These are phyloP conservation scores for Papilionanthe hybrid DNA, from an alignment of 116 monocot genomes.

Conservation along the genomic window DNA sequence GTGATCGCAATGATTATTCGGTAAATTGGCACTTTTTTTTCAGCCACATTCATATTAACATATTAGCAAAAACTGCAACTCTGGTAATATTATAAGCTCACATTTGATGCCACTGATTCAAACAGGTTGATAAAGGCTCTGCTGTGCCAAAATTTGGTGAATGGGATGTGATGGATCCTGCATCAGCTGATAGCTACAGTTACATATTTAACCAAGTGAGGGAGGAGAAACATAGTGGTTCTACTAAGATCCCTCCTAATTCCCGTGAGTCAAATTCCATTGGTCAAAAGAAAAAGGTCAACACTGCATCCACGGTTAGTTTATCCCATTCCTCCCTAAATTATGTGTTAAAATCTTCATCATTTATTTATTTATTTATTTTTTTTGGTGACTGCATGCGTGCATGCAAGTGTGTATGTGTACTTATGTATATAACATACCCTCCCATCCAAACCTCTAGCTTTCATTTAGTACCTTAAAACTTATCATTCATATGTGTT, in stretches of 20 bases:
- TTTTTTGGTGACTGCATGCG: no score
- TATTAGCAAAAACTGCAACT: background rate
- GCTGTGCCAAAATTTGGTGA: constrained; percentile 72
- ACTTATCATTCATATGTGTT: no score
- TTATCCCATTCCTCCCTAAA: background rate
- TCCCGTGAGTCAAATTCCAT: constrained; percentile 10
- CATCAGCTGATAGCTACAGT: constrained; percentile 61
- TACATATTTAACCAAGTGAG: constrained; percentile 59
- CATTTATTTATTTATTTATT: no score
- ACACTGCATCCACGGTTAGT: constrained; percentile 21
- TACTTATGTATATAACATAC: no score
- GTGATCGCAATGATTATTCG: constrained; percentile 22
- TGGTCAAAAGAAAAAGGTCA: constrained; percentile 9
- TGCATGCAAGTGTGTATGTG: no score
- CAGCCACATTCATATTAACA: background rate
- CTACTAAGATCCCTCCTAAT: constrained; percentile 22
- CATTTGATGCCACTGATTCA: background rate
- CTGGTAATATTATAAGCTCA: background rate
- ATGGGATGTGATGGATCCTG: constrained; percentile 61
- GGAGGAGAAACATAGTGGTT: constrained; percentile 49
- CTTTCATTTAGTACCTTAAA: no score
- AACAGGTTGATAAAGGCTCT: constrained; percentile 46
- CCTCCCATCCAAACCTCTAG: no score
- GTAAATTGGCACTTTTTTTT: constrained; percentile 16
- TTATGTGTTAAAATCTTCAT: background rate